phyloP scores from a whole-genome alignment of 371 early-diverging fungal genomes.

The Conidiobolus incongruus region DNA sequence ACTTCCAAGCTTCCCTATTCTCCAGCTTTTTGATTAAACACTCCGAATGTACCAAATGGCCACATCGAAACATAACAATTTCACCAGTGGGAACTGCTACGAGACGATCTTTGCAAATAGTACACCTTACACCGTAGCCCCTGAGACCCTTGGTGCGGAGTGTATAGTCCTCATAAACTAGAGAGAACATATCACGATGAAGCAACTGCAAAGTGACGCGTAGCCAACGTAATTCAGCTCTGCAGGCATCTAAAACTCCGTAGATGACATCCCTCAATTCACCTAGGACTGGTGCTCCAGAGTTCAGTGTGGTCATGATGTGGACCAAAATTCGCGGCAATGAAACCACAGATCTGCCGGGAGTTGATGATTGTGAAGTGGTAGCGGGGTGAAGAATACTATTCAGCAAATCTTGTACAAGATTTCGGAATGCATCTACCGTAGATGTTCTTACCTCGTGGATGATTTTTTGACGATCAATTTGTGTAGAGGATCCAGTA shows the following conservation, averaged over 20 bases:
- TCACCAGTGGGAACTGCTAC: neutral
- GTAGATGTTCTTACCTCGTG: too few species aligned
- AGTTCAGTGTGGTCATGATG: too few species aligned
- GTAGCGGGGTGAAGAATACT: too few species aligned
- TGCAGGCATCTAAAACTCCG: neutral
- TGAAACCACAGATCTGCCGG: too few species aligned
- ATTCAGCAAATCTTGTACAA: too few species aligned
- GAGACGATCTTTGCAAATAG: neutral
- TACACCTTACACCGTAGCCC: neutral
- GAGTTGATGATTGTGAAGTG: too few species aligned
- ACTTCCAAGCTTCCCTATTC: too few species aligned
- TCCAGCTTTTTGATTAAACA: too few species aligned
- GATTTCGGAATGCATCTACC: too few species aligned
- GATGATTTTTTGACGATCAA: too few species aligned
- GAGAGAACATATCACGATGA: neutral
- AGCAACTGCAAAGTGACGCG: neutral
- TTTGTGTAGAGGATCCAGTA: too few species aligned
- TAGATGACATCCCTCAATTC: conserved; percentile 1
- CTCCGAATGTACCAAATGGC: neutral
- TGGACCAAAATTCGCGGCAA: neutral
- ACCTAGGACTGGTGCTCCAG: neutral
- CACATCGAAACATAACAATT: conserved; percentile 1
- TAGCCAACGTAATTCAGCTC: neutral
- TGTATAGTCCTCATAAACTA: neutral
- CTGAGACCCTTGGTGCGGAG: neutral